Conservation (phyloP, 345 rosid genomes). For the Turnera subulata region DNA sequence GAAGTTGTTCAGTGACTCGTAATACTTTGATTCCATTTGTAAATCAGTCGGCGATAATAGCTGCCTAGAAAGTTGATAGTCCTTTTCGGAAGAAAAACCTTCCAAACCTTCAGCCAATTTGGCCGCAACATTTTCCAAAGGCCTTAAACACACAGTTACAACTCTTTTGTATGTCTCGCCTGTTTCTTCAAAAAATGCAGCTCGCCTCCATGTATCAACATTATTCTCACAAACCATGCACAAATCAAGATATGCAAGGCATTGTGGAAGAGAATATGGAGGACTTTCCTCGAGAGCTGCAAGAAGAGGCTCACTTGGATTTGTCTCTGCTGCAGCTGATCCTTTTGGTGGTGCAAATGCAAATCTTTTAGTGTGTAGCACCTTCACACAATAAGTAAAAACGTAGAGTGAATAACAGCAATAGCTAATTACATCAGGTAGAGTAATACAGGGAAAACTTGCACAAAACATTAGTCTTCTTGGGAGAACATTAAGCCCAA, state of each 20-base stretch:
- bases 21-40: slow-evolving; percentile 43
- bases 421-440: background rate
- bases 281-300: slow-evolving; percentile 72
- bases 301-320: slow-evolving; percentile 91
- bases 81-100: slow-evolving; percentile 40
- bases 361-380: slow-evolving; percentile 69
- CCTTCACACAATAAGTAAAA: slow-evolving; percentile 37
- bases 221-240: slow-evolving; percentile 89
- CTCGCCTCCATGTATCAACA: slow-evolving; percentile 91
- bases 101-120: slow-evolving; percentile 57
- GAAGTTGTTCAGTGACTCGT: slow-evolving; percentile 53
- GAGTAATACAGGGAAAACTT: no score
- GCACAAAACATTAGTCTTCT: no score
- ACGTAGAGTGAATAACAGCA: background rate
- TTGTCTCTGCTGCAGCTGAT: slow-evolving; percentile 97
- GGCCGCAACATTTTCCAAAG: slow-evolving; percentile 72
- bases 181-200: slow-evolving; percentile 94
- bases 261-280: slow-evolving; percentile 66
- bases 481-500: no score
- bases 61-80: slow-evolving; percentile 40
- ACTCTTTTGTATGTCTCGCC: slow-evolving; percentile 88
- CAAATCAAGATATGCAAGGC: slow-evolving; percentile 91
- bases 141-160: slow-evolving; percentile 64
- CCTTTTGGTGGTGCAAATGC: slow-evolving; percentile 88
- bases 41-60: slow-evolving; percentile 37